Base-by-base conservation (phyloP, 345 rosid genomes). In the Syzygium jambos region DNA sequence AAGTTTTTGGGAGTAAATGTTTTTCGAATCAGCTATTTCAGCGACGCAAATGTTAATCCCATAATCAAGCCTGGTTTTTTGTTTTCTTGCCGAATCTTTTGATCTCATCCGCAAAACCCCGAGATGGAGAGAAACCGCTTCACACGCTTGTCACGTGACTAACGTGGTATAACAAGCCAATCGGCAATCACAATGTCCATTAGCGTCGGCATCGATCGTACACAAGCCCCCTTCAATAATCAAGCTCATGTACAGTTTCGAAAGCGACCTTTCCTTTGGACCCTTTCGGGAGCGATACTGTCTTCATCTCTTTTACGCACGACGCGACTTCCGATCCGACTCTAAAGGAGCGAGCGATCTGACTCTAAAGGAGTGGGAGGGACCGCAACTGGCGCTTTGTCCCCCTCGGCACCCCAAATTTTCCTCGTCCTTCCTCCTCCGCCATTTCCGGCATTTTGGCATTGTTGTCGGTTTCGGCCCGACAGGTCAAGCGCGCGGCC, bases 101-200 rank as follows among this genome's bases (percentile, higher is more conserved):
- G 43, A 30, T 30, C 23, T 30, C 23, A 2, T 30, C 78, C 78
- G 3, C 4, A 3, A 30, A 29, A 2, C 43, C 38, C 43, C 22
- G 3, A 16, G 78, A 65, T 30, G 78, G 23, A 30, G 23, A 65
- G 23, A 65, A 65, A 30, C 11, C 0, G 0, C 30, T 68, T 30
- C n/a, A 61, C 9, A 0, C 0, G 1, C 2, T 6, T 8, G 0
- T 61, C 15, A n/a, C 73, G 6, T n/a, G 34, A 61, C 12, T 2
- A 17, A n/a, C 13, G 17, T 61, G 17, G 13, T 13, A 27, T 14
- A 13, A 61, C 73, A 61, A 61, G 34, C 15, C 7, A n/a, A n/a
- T 3, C 4, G 0, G 17, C 54, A 52, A 52, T 52, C 54, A 14
- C 54, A 52, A 15, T 14, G 19, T 61, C 38, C 38, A 30, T 61